Base-by-base conservation (phyloP, 352 stramenopile species). In the Phytopythium ostracodes region DNA sequence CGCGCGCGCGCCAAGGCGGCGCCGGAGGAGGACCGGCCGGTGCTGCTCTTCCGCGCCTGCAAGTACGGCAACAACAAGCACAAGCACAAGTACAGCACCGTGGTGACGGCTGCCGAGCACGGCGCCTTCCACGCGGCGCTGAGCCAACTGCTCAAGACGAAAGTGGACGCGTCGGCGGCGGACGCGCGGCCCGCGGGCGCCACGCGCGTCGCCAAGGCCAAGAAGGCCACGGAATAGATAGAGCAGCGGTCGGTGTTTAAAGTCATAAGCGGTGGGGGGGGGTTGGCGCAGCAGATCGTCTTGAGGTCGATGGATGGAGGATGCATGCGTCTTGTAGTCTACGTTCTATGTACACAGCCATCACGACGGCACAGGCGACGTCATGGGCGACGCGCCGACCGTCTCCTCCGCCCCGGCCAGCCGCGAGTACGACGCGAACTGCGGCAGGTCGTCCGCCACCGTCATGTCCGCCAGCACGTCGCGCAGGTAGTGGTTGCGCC, bases 21-120 rank as follows among this genome's bases (percentile, higher is more conserved):
- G 49, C 63, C 75, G 36, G 71, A 71, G 42, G 64, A 73, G 25
- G 80, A 76, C 59, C 77, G 87, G 18, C 71, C 79, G 59, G 78
- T 87, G 62, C 63, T 91, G 69, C 75, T 92, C 51, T 91, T 92
- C 58, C 85, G 83, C 54, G 81, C 73, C 14, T 79, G 68, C 56
- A 87, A 91, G 47, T 92, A 92, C 60, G 85, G 85, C 63, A 94
- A 94, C 75, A 94, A 94, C 68, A 87, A 87, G 69, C 83, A 92
- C 78, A 94, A 94, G 80, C 79, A 76, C 65, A 94, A 94, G 70
- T 86, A 83, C 69, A 91, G 83, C 66, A 85, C 85, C 11, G 72
- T 82, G 66, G 85, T 91, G 61, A 83, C 82, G 42, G 62, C 77
- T 10, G 67, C 66, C 36, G 76, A 77, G 35, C 79, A 94, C 65